A percentile compares a stretch with the other conserved stretches of the same genome.
Evolutionary conservation across 2,329 filamentous ascomycete genomes (phyloP).

Genomic region (Cladosporium sp.): DNA sequence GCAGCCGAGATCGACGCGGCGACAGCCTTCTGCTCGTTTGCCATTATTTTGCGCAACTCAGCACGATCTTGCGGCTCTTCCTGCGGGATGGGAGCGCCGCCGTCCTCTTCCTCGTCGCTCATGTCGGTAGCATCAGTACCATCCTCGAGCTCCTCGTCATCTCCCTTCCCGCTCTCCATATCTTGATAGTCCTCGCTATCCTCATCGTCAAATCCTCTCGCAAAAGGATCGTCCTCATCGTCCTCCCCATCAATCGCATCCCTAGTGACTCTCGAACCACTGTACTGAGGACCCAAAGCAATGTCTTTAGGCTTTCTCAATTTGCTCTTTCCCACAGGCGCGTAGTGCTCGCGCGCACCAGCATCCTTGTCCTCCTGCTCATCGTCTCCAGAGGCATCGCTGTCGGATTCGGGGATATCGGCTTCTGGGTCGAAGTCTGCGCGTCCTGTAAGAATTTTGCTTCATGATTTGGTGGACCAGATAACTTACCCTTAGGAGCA

Average conservation of each 20-base stretch:
- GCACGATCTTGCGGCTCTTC: conserved; percentile 40
- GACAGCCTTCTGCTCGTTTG: conserved; percentile 62
- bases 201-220: conserved; percentile 40
- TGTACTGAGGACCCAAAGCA: conserved; percentile 73
- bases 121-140: conserved; percentile 33
- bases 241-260: conserved; percentile 55
- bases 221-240: conserved; percentile 48
- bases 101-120: conserved; percentile 39
- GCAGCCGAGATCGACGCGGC: conserved; percentile 62
- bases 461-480: background rate
- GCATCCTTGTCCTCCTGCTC: conserved; percentile 31
- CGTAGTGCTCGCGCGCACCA: conserved; percentile 80
- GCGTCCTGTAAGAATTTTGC: conserved; percentile 2
- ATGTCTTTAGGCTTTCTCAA: conserved; percentile 68
- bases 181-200: conserved; percentile 33
- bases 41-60: conserved; percentile 64
- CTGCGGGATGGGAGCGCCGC: conserved; percentile 40
- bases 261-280: conserved; percentile 70
- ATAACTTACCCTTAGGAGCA: conserved; percentile 26
- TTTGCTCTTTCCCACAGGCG: conserved; percentile 76
- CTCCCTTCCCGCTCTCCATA: conserved; percentile 8
- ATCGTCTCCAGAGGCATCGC: conserved; percentile 49
- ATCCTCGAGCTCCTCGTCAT: conserved; percentile 23
- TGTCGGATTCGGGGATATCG: conserved; percentile 41
- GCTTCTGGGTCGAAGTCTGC: conserved; percentile 79